Conservation (phyloP, 2,329 filamentous ascomycete genomes). For the Neonectria neomacrospora region DNA sequence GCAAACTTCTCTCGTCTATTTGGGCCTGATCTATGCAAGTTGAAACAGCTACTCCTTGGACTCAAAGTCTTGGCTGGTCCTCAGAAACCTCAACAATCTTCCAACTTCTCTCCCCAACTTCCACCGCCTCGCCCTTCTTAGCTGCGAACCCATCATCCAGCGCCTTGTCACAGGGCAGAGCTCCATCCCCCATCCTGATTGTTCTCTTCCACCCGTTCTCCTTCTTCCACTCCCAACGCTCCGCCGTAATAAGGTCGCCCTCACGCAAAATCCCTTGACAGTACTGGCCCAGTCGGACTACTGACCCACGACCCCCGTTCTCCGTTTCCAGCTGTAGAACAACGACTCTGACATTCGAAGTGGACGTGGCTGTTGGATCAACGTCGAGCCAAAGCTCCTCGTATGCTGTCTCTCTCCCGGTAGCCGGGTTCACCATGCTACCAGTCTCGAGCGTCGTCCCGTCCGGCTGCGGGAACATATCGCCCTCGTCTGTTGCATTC, state of each 20-base stretch:
- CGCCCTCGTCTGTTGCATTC: constrained; percentile 63
- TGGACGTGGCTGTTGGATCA: constrained; percentile 42
- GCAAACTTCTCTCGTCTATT: no score
- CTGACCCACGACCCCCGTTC: constrained; percentile 56
- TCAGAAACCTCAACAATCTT: constrained; percentile 47
- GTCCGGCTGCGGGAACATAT: constrained; percentile 60
- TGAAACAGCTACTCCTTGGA: no score
- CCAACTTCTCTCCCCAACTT: constrained; percentile 46
- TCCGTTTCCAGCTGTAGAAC: constrained; percentile 30
- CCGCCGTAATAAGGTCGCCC: constrained; percentile 56
- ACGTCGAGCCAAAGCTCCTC: constrained; percentile 74
- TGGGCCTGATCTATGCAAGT: no score
- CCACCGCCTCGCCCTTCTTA: constrained; percentile 35
- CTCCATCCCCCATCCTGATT: constrained; percentile 49
- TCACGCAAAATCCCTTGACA: constrained; percentile 66
- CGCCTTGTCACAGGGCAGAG: constrained; percentile 50
- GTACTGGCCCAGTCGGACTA: constrained; percentile 64
- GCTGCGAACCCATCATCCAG: constrained; percentile 22
- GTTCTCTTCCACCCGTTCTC: constrained; percentile 50
- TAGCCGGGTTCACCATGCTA: constrained; percentile 67
- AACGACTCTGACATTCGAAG: constrained; percentile 1
- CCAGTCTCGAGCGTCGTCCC: constrained; percentile 66
- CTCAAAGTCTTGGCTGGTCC: background rate
- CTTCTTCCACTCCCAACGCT: constrained; percentile 64
- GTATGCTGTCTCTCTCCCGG: constrained; percentile 63